Conservation (phyloP, 2,329 filamentous ascomycete species). For the Trichocomaceae sp. region DNA sequence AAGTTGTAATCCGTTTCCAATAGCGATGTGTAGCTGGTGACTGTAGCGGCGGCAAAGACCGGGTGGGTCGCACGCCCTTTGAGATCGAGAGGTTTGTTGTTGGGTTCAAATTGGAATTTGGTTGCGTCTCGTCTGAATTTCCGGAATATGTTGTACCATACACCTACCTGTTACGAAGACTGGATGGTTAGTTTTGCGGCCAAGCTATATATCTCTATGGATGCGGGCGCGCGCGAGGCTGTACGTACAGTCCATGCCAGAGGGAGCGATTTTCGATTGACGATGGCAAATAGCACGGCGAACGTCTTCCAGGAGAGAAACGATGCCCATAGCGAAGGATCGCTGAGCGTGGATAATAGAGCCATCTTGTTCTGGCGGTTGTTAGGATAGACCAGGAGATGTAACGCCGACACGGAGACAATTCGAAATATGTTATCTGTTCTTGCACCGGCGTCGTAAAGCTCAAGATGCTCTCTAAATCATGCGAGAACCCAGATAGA, state of each 20-base stretch:
- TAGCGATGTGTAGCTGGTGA: conserved; percentile 59
- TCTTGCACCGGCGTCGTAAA: neutral
- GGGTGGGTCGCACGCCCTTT: conserved; percentile 44
- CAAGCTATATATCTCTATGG: neutral
- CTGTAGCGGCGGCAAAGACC: conserved; percentile 66
- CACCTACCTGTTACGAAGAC: conserved; percentile 44
- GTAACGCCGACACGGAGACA: no score
- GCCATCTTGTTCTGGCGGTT: conserved; percentile 1
- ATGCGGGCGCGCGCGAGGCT: neutral
- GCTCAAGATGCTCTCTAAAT: neutral
- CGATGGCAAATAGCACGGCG: conserved; percentile 48
- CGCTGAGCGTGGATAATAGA: conserved; percentile 3
- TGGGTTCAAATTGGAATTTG: conserved; percentile 13
- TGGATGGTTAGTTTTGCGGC: conserved; percentile 4
- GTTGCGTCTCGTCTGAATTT: conserved; percentile 48
- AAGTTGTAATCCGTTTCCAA: conserved; percentile 82
- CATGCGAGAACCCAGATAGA: neutral
- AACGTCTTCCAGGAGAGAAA: conserved; percentile 27
- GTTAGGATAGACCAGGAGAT: no score
- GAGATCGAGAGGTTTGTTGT: conserved; percentile 24
- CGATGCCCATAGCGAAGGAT: neutral
- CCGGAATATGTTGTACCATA: conserved; percentile 52
- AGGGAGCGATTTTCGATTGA: conserved; percentile 69
- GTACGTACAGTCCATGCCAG: conserved; percentile 66
- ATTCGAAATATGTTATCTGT: neutral